These are phyloP conservation scores for Plasmodium gallinaceum DNA, from an alignment of 169 alveolate species.

Conservation along the genomic window DNA sequence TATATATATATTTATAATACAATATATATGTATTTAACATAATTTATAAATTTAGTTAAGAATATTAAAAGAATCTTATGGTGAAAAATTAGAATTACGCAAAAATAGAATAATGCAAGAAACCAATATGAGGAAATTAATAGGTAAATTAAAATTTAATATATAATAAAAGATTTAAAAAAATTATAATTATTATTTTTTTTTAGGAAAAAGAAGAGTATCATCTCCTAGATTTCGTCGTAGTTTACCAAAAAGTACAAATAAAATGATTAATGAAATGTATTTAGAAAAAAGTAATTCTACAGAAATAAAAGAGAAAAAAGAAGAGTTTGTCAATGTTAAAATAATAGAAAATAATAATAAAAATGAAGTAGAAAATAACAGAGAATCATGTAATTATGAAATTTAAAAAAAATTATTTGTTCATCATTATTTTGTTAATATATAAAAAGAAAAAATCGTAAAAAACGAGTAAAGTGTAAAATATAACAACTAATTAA, in stretches of 20 bases:
- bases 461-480: no score
- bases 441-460: no score
- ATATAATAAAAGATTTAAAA: neutral
- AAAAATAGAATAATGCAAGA: conserved; percentile 68
- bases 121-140: conserved; percentile 32
- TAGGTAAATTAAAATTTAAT: conserved; percentile 29
- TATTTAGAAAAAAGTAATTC: conserved; percentile 31
- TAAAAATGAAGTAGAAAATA: neutral
- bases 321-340: conserved; percentile 8
- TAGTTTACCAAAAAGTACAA: conserved; percentile 51
- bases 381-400: no score
- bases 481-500: no score
- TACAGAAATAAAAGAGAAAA: conserved; percentile 9
- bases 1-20: conserved; percentile 1
- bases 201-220: conserved; percentile 66
- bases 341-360: neutral
- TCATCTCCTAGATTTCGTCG: conserved; percentile 67
- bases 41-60: conserved; percentile 26
- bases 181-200: neutral
- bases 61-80: conserved; percentile 66
- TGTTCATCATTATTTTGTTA: no score
- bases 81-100: conserved; percentile 36
- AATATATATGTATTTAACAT: conserved; percentile 1
- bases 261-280: conserved; percentile 77
- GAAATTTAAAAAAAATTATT: no score